Evolutionary conservation across 2,329 filamentous ascomycete genomes (phyloP).

Genomic region (Westerdykella ornata): DNA sequence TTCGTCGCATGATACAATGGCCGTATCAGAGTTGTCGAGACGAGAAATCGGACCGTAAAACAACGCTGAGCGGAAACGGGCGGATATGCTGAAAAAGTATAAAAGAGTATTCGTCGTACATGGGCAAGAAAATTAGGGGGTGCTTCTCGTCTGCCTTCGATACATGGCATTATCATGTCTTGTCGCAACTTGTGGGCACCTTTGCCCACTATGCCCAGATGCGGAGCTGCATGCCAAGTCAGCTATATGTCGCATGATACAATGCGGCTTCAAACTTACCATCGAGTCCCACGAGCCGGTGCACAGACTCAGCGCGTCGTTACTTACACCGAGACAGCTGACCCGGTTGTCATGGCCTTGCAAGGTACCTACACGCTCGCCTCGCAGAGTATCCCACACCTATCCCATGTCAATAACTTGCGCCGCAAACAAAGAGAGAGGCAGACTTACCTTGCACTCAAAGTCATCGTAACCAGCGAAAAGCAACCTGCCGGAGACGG

Average conservation of each 20-base stretch:
- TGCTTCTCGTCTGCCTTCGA: conserved; percentile 22
- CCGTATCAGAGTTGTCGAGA: conserved; percentile 16
- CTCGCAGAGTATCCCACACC: conserved; percentile 97
- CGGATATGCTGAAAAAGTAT: conserved; percentile 26
- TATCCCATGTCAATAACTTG: conserved; percentile 37
- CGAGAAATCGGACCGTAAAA: conserved; percentile 1
- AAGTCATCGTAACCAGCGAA: conserved; percentile 99
- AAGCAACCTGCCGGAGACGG: conserved; percentile 86
- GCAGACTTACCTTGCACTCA: conserved; percentile 84
- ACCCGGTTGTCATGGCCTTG: conserved; percentile 98
- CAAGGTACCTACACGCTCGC: conserved; percentile 92
- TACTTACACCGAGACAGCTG: conserved; percentile 97
- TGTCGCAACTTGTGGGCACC: conserved; percentile 4
- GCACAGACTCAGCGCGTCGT: conserved; percentile 97
- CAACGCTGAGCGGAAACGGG: conserved; percentile 16
- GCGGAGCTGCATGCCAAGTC: conserved; percentile 39
- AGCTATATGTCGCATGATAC: conserved; percentile 13
- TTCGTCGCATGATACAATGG: conserved; percentile 22
- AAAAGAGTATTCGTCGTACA: conserved; percentile 19
- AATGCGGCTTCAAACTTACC: conserved; percentile 55
- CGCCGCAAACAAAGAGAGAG: neutral
- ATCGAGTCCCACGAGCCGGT: conserved; percentile 99
- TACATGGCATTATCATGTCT: conserved; percentile 27
- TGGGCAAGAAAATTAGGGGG: conserved; percentile 20
- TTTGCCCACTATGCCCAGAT: conserved; percentile 45